A percentile compares a stretch with the other conserved stretches of the same genome.
These are phyloP conservation scores for Diutina mesorugosa DNA, from an alignment of 1,139 yeast species.

Conservation along the genomic window DNA sequence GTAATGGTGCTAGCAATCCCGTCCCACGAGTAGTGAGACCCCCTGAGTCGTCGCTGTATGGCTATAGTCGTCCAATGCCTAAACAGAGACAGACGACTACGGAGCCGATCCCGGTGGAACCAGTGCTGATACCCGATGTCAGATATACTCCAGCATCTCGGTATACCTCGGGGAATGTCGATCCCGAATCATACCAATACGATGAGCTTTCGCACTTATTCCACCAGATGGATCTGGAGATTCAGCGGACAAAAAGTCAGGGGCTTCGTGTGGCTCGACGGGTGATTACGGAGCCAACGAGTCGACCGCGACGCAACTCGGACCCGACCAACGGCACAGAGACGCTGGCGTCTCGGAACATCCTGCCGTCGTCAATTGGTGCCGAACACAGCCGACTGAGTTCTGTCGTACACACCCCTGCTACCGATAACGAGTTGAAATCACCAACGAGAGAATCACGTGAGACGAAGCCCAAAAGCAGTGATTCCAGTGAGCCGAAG, in stretches of 20 bases:
- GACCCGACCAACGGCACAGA: neutral
- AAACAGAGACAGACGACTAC: neutral
- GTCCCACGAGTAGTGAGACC: neutral
- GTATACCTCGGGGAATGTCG: neutral
- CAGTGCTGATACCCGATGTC: neutral
- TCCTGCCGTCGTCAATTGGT: too few species aligned
- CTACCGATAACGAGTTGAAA: too few species aligned
- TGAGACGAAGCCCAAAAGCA: too few species aligned
- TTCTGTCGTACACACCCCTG: too few species aligned
- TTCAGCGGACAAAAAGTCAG: neutral
- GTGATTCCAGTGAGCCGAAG: too few species aligned
- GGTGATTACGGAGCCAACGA: neutral
- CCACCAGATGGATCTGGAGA: neutral
- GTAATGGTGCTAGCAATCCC: too few species aligned
- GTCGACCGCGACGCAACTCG: neutral
- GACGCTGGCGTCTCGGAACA: neutral
- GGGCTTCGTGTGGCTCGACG: neutral
- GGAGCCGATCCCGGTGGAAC: neutral
- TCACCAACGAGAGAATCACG: too few species aligned
- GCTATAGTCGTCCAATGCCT: neutral
- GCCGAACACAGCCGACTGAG: too few species aligned
- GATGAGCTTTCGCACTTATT: neutral
- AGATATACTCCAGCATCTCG: neutral
- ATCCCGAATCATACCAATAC: neutral
- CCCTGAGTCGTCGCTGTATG: neutral